Evolutionary conservation across 805 yeast genomes (phyloP), one percentile per base, ranked within the genome.

Genomic region (Lachancea mirantina): DNA sequence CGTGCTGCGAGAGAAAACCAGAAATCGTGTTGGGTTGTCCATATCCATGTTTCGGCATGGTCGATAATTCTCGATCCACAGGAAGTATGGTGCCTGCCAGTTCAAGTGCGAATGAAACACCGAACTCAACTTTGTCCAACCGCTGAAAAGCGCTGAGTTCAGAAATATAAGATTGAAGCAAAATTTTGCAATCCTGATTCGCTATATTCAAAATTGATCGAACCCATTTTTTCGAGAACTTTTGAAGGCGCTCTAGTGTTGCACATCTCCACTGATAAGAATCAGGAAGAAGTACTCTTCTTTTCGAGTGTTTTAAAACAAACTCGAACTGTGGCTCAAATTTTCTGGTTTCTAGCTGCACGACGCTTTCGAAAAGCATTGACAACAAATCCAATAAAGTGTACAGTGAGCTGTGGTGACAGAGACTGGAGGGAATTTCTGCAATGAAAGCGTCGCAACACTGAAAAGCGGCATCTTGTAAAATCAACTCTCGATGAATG

Each of bases 81-180:
- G 78, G 67, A n/a, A 77, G 60, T 8, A 84, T 70, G 4, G 72
- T 55, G 4, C 92, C 85, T 1, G 95, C 94, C 78, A 85, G 72
- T 43, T 84, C 92, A 37, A 88, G 62, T 0, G 98, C 97, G 66
- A 89, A 84, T 0, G 94, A 78, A 30, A 87, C 79, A 34, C 97
- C 97, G 48, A 71, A 77, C 36, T 82, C 78, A 25, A 83, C 70
- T 46, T 47, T 62, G 46, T 55, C 68, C 43, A 54, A 51, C 41
- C 49, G 59, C 41, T 46, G 61, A 35, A 46, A 53, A 37, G 45
- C 39, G 16, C 65, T 61, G 43, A 61, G 45, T 18, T 64, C 68
- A 2, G 84, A 68, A 3, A 87, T 73, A 49, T 89, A 92, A 0
- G 80, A 65, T 48, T 84, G 92, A 28, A 92, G 64, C 42, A 89